These are phyloP conservation scores for Verticillium zaregamsianum DNA, from an alignment of 2,329 filamentous ascomycete genomes.

Conservation along the genomic window DNA sequence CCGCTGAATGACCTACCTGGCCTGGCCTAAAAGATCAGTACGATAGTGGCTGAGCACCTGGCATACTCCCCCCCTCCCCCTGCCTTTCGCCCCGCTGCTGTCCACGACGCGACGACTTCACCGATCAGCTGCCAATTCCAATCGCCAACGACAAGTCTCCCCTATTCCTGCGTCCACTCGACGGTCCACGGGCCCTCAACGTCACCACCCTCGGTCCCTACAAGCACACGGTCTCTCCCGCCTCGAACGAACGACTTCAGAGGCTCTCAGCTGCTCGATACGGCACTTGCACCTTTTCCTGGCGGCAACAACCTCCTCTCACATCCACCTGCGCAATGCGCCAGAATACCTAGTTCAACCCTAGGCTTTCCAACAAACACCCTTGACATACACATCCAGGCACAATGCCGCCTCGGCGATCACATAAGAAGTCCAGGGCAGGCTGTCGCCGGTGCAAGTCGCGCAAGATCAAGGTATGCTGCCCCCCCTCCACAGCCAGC, in stretches of 20 bases:
- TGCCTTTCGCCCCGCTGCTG: neutral
- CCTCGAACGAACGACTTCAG: neutral
- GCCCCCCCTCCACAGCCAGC: neutral
- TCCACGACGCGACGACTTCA: neutral
- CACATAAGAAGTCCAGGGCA: slow-evolving; percentile 66
- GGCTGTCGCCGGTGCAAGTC: slow-evolving; percentile 64
- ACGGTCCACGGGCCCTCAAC: neutral
- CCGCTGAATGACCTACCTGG: neutral
- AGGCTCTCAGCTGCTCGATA: neutral
- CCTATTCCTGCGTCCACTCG: neutral
- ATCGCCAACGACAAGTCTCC: neutral
- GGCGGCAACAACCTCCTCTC: neutral
- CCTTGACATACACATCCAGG: neutral
- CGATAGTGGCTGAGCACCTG: neutral
- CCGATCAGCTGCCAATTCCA: neutral
- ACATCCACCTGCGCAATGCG: neutral
- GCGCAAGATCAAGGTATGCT: slow-evolving; percentile 63
- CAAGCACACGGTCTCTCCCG: neutral
- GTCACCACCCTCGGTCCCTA: neutral
- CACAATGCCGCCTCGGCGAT: slow-evolving; percentile 59
- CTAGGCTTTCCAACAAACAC: neutral
- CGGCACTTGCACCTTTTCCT: neutral
- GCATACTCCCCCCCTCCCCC: neutral
- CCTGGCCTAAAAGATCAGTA: neutral
- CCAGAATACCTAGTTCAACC: slow-evolving; percentile 3